Conservation (phyloP, 371 early-diverging fungal species). For the Cokeromyces recurvatus region DNA sequence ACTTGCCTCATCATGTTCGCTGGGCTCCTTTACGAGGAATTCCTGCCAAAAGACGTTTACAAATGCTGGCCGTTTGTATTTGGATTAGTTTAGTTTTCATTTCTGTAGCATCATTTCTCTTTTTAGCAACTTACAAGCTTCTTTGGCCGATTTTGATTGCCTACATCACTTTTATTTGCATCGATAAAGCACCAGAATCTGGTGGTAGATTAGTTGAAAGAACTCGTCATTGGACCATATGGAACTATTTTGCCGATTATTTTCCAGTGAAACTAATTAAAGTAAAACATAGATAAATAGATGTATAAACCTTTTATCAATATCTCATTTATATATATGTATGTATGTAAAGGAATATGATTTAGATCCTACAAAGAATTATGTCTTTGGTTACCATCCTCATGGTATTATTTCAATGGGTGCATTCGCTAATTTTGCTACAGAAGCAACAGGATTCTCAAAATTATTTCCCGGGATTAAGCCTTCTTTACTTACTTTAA, state of each 20-base stretch:
- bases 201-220: slow-evolving; percentile 68
- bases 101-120: slow-evolving; percentile 51
- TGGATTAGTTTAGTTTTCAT: slow-evolving; percentile 23
- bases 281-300: slow-evolving; percentile 29
- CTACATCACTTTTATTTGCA: slow-evolving; percentile 57
- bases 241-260: slow-evolving; percentile 76
- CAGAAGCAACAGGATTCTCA: slow-evolving; percentile 65
- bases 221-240: slow-evolving; percentile 48
- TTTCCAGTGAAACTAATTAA: slow-evolving; percentile 75
- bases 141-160: slow-evolving; percentile 63
- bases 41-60: slow-evolving; percentile 70
- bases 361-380: slow-evolving; percentile 70
- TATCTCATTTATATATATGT: too few relatives aligned
- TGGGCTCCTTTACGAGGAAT: slow-evolving; percentile 24
- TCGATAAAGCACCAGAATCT: slow-evolving; percentile 58
- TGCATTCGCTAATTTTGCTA: slow-evolving; percentile 78
- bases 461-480: slow-evolving; percentile 64
- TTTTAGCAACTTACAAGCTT: slow-evolving; percentile 38
- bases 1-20: slow-evolving; percentile 4
- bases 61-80: slow-evolving; percentile 58
- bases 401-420: slow-evolving; percentile 86
- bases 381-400: slow-evolving; percentile 78
- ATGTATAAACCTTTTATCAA: too few relatives aligned
- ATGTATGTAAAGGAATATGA: slow-evolving; percentile 56
- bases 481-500: slow-evolving; percentile 57